Percentiles rank a stretch among this genome's conserved stretches.
These are phyloP conservation scores for Bacterosira constricta DNA, from an alignment of 108 stramenopile genomes.

Conservation along the genomic window DNA sequence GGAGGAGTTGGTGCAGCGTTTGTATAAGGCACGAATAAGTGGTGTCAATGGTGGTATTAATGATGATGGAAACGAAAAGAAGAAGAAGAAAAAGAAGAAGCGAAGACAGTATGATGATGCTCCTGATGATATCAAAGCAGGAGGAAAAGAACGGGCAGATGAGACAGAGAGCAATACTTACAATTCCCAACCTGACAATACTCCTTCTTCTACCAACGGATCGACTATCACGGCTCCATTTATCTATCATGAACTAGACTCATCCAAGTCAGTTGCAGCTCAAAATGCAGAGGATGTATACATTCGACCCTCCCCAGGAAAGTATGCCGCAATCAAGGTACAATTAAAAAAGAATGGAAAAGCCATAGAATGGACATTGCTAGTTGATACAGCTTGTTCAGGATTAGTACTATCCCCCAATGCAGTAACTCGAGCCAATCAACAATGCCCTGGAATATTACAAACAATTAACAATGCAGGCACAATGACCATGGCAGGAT, in stretches of 20 bases:
- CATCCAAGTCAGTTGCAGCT: constrained; percentile 47
- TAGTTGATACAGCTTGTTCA: constrained; percentile 85
- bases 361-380: constrained; percentile 39
- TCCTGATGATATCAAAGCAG: not conserved
- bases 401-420: constrained; percentile 71
- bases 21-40: constrained; percentile 44
- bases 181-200: no score
- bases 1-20: constrained; percentile 74
- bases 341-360: constrained; percentile 19
- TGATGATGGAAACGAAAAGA: not conserved
- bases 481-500: constrained; percentile 76
- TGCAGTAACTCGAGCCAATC: constrained; percentile 47
- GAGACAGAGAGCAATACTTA: no score
- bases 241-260: constrained; percentile 43
- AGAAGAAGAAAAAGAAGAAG: constrained; percentile 34
- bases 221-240: constrained; percentile 32
- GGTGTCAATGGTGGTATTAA: not conserved
- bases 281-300: constrained; percentile 42
- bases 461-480: constrained; percentile 31
- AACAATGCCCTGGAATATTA: constrained; percentile 23
- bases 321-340: constrained; percentile 62
- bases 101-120: constrained; percentile 9
- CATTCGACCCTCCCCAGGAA: constrained; percentile 48
- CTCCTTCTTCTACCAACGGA: not conserved
- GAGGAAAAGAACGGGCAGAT: not conserved